Percentiles rank a stretch among this genome's conserved stretches.
phyloP scores from a whole-genome alignment of 192 early-diverging fungal genomes.

The Coemansia nantahalensis region DNA sequence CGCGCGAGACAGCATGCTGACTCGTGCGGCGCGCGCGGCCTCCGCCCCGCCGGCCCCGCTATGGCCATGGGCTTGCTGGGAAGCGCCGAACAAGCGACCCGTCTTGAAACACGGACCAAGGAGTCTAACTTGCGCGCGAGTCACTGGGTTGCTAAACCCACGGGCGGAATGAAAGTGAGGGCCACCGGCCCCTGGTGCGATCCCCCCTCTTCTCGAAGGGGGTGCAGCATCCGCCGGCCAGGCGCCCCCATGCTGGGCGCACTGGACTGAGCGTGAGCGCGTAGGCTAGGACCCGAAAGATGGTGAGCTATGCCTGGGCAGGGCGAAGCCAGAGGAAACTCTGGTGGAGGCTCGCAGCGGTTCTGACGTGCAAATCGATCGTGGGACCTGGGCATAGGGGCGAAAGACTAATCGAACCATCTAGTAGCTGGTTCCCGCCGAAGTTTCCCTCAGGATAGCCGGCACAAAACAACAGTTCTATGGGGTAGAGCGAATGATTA shows the following conservation, averaged over 20 bases:
- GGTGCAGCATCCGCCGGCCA: conserved; percentile 58
- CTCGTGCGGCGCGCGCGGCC: neutral
- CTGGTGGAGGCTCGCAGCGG: conserved; percentile 74
- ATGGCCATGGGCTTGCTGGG: conserved; percentile 52
- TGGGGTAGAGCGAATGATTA: conserved; percentile 83
- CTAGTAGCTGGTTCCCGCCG: conserved; percentile 83
- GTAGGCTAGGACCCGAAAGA: conserved; percentile 76
- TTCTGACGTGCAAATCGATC: conserved; percentile 77
- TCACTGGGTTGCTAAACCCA: conserved; percentile 57
- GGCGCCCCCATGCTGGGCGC: conserved; percentile 41
- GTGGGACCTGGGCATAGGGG: conserved; percentile 80
- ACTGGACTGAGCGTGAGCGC: conserved; percentile 62
- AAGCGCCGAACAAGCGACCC: conserved; percentile 68
- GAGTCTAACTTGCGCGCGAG: conserved; percentile 78
- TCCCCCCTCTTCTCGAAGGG: conserved; percentile 9
- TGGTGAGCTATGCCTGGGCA: conserved; percentile 83
- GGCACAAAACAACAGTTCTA: conserved; percentile 73
- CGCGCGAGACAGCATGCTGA: conserved; percentile 28
- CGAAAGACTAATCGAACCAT: conserved; percentile 83
- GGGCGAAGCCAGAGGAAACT: conserved; percentile 79
- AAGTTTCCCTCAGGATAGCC: conserved; percentile 83
- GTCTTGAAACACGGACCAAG: conserved; percentile 83
- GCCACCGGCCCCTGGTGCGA: conserved; percentile 20
- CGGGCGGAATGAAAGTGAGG: conserved; percentile 60
- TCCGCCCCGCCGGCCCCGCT: no score